Evolutionary conservation across 2,329 filamentous ascomycete genomes (phyloP).

Genomic region (Trichoderma pleuroti): DNA sequence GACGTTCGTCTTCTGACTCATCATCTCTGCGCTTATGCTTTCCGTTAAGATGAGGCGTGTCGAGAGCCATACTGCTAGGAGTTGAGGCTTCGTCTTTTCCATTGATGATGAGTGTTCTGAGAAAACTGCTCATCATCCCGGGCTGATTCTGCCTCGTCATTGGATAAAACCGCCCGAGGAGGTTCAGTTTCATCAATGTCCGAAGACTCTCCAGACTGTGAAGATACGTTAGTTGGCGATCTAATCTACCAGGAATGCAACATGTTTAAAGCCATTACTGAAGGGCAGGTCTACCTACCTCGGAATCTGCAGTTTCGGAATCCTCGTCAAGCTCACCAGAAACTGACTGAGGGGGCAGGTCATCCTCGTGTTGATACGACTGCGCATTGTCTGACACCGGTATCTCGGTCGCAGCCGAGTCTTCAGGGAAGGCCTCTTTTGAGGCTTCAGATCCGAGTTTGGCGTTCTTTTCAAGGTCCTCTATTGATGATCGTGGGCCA

Average conservation of each 20-base stretch:
- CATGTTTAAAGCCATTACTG: neutral
- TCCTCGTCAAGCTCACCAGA: neutral
- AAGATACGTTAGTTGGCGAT: neutral
- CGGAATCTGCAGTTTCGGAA: neutral
- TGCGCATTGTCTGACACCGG: neutral
- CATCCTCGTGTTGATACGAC: neutral
- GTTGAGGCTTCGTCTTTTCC: neutral
- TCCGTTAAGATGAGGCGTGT: conserved; percentile 6
- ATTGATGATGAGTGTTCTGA: neutral
- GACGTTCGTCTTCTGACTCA: conserved; percentile 10
- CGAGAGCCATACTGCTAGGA: neutral
- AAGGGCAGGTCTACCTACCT: neutral
- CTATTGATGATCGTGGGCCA: neutral
- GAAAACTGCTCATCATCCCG: neutral
- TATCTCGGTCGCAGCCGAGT: neutral
- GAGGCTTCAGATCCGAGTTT: neutral
- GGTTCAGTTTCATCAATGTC: neutral
- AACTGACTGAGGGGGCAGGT: neutral
- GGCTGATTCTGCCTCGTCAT: neutral
- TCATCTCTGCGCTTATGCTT: conserved; percentile 17
- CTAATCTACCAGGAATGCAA: neutral
- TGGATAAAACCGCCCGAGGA: neutral
- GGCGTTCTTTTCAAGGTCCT: neutral
- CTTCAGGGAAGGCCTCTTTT: neutral
- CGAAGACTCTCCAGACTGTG: neutral